These are phyloP conservation scores for Pythium guiyangense DNA, from an alignment of 352 stramenopile genomes.

Conservation along the genomic window DNA sequence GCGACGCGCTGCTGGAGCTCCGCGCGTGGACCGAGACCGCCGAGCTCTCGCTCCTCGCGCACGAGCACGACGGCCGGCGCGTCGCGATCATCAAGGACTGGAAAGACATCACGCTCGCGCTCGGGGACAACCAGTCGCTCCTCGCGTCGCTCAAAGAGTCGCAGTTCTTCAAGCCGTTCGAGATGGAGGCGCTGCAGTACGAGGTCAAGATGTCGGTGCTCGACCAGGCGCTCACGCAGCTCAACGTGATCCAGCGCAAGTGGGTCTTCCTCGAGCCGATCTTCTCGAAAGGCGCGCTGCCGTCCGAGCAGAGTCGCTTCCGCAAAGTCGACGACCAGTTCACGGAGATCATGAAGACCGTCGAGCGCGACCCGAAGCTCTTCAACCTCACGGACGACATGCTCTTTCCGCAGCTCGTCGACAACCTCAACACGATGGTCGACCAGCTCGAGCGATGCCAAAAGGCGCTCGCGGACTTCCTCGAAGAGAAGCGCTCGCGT, in stretches of 20 bases:
- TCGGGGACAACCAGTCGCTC: conserved; percentile 95
- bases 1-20: conserved; percentile 92
- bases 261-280: conserved; percentile 97
- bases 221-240: conserved; percentile 71
- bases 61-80: conserved; percentile 74
- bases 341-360: conserved; percentile 87
- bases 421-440: conserved; percentile 80
- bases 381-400: conserved; percentile 92
- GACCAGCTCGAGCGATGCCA: conserved; percentile 94
- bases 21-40: conserved; percentile 90
- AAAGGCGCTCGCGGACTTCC: conserved; percentile 92
- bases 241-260: conserved; percentile 93
- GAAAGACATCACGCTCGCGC: conserved; percentile 92
- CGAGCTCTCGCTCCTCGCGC: conserved; percentile 83
- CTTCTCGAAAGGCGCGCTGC: conserved; percentile 92
- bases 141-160: conserved; percentile 94
- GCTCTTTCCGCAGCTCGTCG: conserved; percentile 84
- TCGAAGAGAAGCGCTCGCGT: conserved; percentile 91
- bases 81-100: conserved; percentile 95
- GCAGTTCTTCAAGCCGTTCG: conserved; percentile 95
- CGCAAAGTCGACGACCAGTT: conserved; percentile 93
- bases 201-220: conserved; percentile 88
- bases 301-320: conserved; percentile 89
- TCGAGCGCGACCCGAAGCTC: conserved; percentile 88
- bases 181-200: conserved; percentile 87